Evolutionary conservation across 108 stramenopile genomes (phyloP), one percentile per base, ranked within the genome.

Genomic region (Pseudonitzschia delicatissima): DNA sequence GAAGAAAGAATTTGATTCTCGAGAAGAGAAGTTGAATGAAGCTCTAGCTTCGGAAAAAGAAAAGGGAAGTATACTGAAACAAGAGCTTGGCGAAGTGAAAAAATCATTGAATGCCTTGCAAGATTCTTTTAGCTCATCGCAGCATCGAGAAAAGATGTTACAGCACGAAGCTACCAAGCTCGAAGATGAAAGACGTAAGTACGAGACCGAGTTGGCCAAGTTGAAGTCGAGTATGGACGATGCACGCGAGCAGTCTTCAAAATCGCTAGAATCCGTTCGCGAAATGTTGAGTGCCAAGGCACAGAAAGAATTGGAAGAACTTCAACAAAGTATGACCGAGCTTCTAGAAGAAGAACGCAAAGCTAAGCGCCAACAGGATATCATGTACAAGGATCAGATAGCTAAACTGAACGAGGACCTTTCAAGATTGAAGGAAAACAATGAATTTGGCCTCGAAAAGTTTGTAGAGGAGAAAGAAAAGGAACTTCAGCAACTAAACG

Each of bases 261-360:
- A 40, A 25, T 47, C 68, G 5, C 44, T 82, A 29, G 76, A 77
- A 36, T 53, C 66, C 20, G 77, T 73, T 25, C 64, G 76, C 18
- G 57, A 78, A 49, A 48, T 57, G 12, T 29, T 85, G 34, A 62
- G 61, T 20, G 52, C 57, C 15, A 80, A 82, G 42, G 69, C 74
- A 5, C 32, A 60, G 59, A 72, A 74, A 52, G 81, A 82, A 20
- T 11, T 78, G 4, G 57, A 69, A 23, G 81, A 82, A 18, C 28
- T 85, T 18, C 71, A 71, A 34, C 28, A 26, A 23, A 82, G 62
- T 28, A 79, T 85, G 84, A 82, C 73, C 55, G 40, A 44, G 13
- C 72, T 82, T 1, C 63, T 85, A 1, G 84, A 85, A 25, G 78
- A 82, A n/a, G 81, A 85, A 58, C 57, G 81, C 17, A 67, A 60